These are phyloP conservation scores for Turnera subulata DNA, from an alignment of 345 rosid species.

Conservation along the genomic window DNA sequence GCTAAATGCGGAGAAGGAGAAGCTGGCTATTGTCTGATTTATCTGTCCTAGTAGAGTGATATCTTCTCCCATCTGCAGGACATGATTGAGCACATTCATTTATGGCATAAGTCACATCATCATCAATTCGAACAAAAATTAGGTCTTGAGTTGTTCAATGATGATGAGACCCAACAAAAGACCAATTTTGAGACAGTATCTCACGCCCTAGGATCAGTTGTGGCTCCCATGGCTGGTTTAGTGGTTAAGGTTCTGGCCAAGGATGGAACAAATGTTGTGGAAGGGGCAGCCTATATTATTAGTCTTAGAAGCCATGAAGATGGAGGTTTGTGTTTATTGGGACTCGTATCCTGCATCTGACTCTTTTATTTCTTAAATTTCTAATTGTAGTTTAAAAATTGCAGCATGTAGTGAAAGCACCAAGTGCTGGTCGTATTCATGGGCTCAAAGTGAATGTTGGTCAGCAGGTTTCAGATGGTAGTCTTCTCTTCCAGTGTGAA, in stretches of 20 bases:
- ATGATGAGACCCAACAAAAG: slow-evolving; percentile 52
- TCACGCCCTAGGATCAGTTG: slow-evolving; percentile 61
- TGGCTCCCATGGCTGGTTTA: slow-evolving; percentile 95
- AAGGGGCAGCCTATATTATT: slow-evolving; percentile 74
- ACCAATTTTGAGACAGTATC: slow-evolving; percentile 43
- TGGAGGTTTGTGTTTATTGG: slow-evolving; percentile 62
- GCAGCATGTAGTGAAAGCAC: slow-evolving; percentile 88
- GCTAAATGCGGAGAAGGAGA: neutral
- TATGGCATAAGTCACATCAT: slow-evolving; percentile 68
- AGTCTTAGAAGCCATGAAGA: slow-evolving; percentile 95
- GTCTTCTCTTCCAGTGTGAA: slow-evolving; percentile 65
- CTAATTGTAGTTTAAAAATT: neutral
- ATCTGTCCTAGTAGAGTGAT: neutral
- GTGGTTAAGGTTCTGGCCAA: slow-evolving; percentile 78
- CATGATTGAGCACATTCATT: slow-evolving; percentile 54
- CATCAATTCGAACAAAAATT: slow-evolving; percentile 63
- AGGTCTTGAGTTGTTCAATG: slow-evolving; percentile 51
- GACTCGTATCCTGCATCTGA: neutral
- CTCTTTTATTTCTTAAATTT: neutral
- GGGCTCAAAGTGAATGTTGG: slow-evolving; percentile 70
- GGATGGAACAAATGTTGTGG: slow-evolving; percentile 65
- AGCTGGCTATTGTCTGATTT: neutral
- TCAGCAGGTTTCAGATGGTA: slow-evolving; percentile 70
- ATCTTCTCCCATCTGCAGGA: slow-evolving; percentile 44
- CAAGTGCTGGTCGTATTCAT: slow-evolving; percentile 53